Conservation (phyloP, 1,139 yeast genomes). For the Meyerozyma athensensis region DNA sequence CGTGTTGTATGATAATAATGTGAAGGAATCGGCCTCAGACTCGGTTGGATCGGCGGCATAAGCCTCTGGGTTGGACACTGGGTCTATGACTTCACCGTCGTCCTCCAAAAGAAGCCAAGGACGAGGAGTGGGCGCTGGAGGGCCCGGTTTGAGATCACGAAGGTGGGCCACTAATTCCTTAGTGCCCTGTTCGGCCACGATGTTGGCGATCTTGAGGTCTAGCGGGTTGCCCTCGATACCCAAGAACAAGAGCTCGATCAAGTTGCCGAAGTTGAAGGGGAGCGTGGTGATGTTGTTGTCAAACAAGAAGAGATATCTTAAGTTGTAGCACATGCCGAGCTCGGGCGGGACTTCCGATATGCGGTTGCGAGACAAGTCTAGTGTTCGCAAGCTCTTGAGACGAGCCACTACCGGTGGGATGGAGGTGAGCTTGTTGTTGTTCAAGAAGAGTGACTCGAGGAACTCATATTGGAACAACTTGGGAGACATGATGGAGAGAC, state of each 20-base stretch:
- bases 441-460: slow-evolving; percentile 79
- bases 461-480: slow-evolving; percentile 79
- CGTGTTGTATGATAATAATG: slow-evolving; percentile 83
- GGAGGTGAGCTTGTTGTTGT: slow-evolving; percentile 71
- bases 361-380: slow-evolving; percentile 80
- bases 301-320: slow-evolving; percentile 79
- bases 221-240: slow-evolving; percentile 95
- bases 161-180: slow-evolving; percentile 73
- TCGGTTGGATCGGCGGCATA: slow-evolving; percentile 24
- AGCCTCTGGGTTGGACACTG: slow-evolving; percentile 27
- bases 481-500: slow-evolving; percentile 63
- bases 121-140: slow-evolving; percentile 65
- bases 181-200: slow-evolving; percentile 79
- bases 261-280: slow-evolving; percentile 82
- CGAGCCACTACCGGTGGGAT: slow-evolving; percentile 70
- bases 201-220: slow-evolving; percentile 58
- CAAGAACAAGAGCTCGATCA: slow-evolving; percentile 77
- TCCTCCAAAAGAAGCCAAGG: slow-evolving; percentile 77
- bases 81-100: slow-evolving; percentile 61
- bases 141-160: slow-evolving; percentile 76
- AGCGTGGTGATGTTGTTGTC: slow-evolving; percentile 75
- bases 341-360: slow-evolving; percentile 72
- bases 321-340: slow-evolving; percentile 74
- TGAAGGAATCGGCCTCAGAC: slow-evolving; percentile 41
- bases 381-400: slow-evolving; percentile 69